Percentiles rank a stretch among this genome's conserved stretches.
Evolutionary conservation across 768 basidiomycete species (phyloP).

Genomic region (Termitomyces sp.): DNA sequence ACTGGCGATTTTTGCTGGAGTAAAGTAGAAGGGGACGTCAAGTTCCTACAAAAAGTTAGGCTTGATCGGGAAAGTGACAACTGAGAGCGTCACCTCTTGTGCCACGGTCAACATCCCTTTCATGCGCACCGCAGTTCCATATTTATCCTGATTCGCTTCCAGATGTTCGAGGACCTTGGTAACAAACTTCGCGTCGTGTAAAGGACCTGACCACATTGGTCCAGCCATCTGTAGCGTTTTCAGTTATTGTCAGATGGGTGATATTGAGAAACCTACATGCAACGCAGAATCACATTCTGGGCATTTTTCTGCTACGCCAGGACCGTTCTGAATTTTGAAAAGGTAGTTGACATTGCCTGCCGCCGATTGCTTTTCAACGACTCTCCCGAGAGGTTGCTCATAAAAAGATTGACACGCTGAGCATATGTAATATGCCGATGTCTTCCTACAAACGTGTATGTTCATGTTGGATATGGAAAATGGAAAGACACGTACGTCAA

Average conservation of each 20-base stretch:
- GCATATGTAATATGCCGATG: conserved; percentile 82
- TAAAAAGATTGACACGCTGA: conserved; percentile 76
- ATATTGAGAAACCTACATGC: conserved; percentile 51
- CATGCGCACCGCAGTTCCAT: conserved; percentile 81
- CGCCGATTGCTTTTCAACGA: conserved; percentile 50
- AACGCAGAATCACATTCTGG: conserved; percentile 74
- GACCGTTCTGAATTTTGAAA: conserved; percentile 73
- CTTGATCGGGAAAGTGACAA: not conserved
- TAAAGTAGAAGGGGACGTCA: conserved; percentile 79
- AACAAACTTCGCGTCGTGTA: conserved; percentile 78
- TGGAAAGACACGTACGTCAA: conserved; percentile 51
- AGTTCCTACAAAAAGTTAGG: conserved; percentile 52
- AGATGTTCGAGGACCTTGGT: conserved; percentile 71
- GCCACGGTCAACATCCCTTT: conserved; percentile 94
- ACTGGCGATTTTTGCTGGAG: conserved; percentile 72
- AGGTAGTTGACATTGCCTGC: conserved; percentile 53
- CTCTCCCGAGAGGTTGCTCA: conserved; percentile 80
- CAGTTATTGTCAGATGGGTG: not conserved
- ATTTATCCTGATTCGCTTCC: conserved; percentile 52
- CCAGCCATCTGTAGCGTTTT: conserved; percentile 63
- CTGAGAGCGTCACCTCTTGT: conserved; percentile 52
- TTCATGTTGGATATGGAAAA: not conserved
- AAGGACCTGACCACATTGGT: conserved; percentile 92
- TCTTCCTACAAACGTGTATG: conserved; percentile 53
- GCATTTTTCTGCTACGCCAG: conserved; percentile 63